These are phyloP conservation scores for Debaryomyces tyrocola DNA, from an alignment of 805 yeast species.

Conservation along the genomic window DNA sequence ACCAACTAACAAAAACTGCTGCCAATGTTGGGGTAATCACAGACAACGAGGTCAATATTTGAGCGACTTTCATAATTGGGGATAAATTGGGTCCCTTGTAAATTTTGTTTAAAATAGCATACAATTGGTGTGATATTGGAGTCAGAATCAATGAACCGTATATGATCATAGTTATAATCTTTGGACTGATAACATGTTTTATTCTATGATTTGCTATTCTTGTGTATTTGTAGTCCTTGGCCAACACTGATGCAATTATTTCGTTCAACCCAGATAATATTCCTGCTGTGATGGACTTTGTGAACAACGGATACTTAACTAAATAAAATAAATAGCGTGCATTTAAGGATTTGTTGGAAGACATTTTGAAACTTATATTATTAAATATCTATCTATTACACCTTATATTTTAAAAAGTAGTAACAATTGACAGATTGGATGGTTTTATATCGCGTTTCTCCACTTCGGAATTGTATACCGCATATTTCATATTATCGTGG, in stretches of 20 bases:
- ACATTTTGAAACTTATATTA: neutral
- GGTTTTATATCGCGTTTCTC: too few species aligned
- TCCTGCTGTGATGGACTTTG: conserved; percentile 60
- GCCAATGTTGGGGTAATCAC: conserved; percentile 58
- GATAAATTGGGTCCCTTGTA: conserved; percentile 44
- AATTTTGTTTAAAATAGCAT: conserved; percentile 44
- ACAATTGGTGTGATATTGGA: conserved; percentile 58
- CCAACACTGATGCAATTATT: conserved; percentile 49
- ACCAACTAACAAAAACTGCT: conserved; percentile 50
- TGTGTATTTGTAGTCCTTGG: conserved; percentile 43
- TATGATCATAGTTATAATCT: conserved; percentile 53
- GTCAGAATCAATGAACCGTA: conserved; percentile 56
- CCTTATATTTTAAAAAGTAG: too few species aligned
- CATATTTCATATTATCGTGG: too few species aligned
- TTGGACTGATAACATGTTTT: conserved; percentile 43
- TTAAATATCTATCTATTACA: too few species aligned
- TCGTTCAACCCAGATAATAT: conserved; percentile 58
- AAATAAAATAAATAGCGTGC: conserved; percentile 38
- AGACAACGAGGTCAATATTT: conserved; percentile 50
- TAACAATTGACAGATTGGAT: too few species aligned
- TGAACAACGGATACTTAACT: conserved; percentile 51
- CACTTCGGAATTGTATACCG: too few species aligned
- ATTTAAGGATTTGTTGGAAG: conserved; percentile 14
- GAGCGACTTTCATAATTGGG: conserved; percentile 41
- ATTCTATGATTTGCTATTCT: conserved; percentile 18